phyloP scores from a whole-genome alignment of 2,329 filamentous ascomycete genomes.

The Sporothrix variecibatus region DNA sequence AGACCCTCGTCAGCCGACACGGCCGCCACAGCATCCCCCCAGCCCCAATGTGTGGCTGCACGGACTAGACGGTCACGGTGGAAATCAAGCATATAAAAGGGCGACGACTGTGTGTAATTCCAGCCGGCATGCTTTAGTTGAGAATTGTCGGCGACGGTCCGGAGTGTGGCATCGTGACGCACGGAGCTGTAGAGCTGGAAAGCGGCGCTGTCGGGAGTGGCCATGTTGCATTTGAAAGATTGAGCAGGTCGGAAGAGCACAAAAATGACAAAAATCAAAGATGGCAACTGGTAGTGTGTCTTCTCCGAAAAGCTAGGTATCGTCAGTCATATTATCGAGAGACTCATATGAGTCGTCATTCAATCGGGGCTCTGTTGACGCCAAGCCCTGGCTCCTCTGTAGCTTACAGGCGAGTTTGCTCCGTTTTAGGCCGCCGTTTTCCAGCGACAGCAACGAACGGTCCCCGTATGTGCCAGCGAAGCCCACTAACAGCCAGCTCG shows the following conservation, averaged over 20 bases:
- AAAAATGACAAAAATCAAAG: background rate
- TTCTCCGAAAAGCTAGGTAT: background rate
- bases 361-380: background rate
- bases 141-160: conserved; percentile 42
- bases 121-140: conserved; percentile 49
- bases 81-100: conserved; percentile 77
- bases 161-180: conserved; percentile 66
- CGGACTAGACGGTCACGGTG: conserved; percentile 78
- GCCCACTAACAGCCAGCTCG: background rate
- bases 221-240: background rate
- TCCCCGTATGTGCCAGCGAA: background rate
- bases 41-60: conserved; percentile 59
- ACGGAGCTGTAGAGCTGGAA: conserved; percentile 71
- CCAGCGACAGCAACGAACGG: background rate
- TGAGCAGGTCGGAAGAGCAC: conserved; percentile 33
- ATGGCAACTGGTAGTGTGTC: background rate
- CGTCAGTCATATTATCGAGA: background rate
- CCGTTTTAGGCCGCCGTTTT: background rate
- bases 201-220: conserved; percentile 36
- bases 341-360: background rate
- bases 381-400: background rate
- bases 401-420: background rate
- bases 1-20: conserved; percentile 53
- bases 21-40: conserved; percentile 48
- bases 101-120: conserved; percentile 56